phyloP scores from a whole-genome alignment of 352 stramenopile species.

The Blastocystis sp. region DNA sequence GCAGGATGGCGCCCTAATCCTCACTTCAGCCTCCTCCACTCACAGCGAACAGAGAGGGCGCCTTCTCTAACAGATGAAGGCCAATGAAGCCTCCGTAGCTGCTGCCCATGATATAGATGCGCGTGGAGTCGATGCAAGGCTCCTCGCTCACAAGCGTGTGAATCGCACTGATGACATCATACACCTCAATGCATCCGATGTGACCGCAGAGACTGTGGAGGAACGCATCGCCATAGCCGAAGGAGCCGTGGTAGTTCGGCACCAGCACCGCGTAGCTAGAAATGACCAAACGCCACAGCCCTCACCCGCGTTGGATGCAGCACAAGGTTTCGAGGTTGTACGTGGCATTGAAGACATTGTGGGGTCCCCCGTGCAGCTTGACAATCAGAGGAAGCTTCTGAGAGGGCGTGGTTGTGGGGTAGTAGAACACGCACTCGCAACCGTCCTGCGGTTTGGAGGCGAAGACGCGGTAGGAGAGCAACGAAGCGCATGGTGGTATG shows the following conservation, averaged over 20 bases:
- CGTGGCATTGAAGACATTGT: constrained; percentile 53
- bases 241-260: constrained; percentile 61
- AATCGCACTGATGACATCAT: constrained; percentile 15
- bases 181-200: constrained; percentile 32
- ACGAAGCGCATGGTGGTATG: background rate
- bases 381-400: constrained; percentile 9
- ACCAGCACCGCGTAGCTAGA: constrained; percentile 5
- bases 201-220: constrained; percentile 45
- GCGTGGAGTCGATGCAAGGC: background rate
- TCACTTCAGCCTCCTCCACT: background rate
- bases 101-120: constrained; percentile 46
- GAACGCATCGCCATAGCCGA: constrained; percentile 26
- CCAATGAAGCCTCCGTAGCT: constrained; percentile 62
- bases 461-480: background rate
- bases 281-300: background rate
- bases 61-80: background rate
- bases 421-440: constrained; percentile 23
- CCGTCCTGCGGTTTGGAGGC: background rate
- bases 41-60: constrained; percentile 3
- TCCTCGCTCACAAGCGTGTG: background rate
- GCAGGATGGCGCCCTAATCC: constrained; percentile 31
- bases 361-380: constrained; percentile 39
- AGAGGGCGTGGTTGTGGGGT: background rate
- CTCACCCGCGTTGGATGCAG: constrained; percentile 12
- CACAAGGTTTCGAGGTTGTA: constrained; percentile 33